Percentiles rank a stretch among this genome's conserved stretches.
phyloP scores from a whole-genome alignment of 345 rosid genomes.

The Mangifera indica region DNA sequence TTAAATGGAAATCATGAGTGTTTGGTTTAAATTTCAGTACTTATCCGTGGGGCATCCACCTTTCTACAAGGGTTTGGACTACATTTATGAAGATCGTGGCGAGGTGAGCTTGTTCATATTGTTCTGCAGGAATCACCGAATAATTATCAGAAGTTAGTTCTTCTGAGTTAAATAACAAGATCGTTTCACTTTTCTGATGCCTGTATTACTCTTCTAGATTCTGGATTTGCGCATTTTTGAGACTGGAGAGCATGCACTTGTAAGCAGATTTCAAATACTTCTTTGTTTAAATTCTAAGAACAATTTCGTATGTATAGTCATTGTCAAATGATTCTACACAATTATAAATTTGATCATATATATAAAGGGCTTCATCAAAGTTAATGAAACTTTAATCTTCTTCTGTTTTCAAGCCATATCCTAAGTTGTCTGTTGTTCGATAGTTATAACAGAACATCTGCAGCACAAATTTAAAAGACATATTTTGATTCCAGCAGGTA shows the following conservation, averaged over 20 bases:
- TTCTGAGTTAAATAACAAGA: background rate
- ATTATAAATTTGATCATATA: background rate
- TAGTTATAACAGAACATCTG: background rate
- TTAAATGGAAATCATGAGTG: background rate
- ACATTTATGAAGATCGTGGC: slow-evolving; percentile 90
- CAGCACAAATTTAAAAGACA: background rate
- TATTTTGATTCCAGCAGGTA: background rate
- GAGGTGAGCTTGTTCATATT: slow-evolving; percentile 51
- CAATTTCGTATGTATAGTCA: background rate
- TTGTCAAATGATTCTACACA: background rate
- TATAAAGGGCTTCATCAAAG: background rate
- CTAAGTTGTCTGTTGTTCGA: background rate
- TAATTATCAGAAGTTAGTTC: background rate
- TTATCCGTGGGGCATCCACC: slow-evolving; percentile 95
- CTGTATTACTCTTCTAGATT: slow-evolving; percentile 35
- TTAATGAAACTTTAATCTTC: background rate
- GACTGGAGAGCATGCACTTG: slow-evolving; percentile 94
- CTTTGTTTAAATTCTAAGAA: no score
- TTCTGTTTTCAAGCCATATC: background rate
- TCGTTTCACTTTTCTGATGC: background rate
- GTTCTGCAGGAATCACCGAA: background rate
- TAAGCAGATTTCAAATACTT: slow-evolving; percentile 36
- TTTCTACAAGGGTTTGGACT: slow-evolving; percentile 89
- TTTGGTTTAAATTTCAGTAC: slow-evolving; percentile 48
- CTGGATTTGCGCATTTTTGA: slow-evolving; percentile 79